phyloP scores from a whole-genome alignment of 169 alveolate species.

The Theileria parva region DNA sequence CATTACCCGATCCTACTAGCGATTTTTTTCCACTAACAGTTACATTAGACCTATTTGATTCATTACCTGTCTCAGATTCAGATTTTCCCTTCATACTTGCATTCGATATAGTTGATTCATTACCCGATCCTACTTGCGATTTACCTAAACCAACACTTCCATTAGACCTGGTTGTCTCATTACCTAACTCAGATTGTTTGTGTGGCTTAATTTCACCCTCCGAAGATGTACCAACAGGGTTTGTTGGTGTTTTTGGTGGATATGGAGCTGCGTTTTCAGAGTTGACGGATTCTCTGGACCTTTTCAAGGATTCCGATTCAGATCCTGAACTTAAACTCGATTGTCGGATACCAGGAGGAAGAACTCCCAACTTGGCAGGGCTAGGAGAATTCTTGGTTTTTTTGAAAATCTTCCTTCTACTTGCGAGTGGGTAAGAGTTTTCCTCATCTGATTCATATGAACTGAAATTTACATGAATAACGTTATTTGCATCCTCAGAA shows the following conservation, averaged over 20 bases:
- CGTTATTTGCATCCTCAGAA: constrained; percentile 56
- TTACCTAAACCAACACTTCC: neutral
- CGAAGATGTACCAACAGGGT: neutral
- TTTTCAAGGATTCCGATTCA: neutral
- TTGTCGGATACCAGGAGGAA: neutral
- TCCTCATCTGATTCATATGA: constrained; percentile 15
- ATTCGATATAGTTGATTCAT: neutral
- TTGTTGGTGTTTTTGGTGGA: neutral
- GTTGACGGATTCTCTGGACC: neutral
- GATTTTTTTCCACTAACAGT: neutral
- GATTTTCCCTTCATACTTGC: neutral
- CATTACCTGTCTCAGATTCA: neutral
- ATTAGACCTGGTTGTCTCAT: neutral
- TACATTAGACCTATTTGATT: neutral
- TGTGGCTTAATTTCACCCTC: neutral
- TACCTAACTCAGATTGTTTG: neutral
- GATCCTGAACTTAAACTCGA: constrained; percentile 3
- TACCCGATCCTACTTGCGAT: neutral
- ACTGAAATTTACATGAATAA: constrained; percentile 44
- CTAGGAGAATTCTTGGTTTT: neutral
- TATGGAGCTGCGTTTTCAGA: neutral
- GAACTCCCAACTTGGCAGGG: neutral
- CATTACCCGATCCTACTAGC: neutral
- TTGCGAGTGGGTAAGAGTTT: neutral
- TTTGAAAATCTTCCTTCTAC: constrained; percentile 1